Evolutionary conservation across 441 rosid genomes (phyloP).

Genomic region (Flueggea neowawraea): DNA sequence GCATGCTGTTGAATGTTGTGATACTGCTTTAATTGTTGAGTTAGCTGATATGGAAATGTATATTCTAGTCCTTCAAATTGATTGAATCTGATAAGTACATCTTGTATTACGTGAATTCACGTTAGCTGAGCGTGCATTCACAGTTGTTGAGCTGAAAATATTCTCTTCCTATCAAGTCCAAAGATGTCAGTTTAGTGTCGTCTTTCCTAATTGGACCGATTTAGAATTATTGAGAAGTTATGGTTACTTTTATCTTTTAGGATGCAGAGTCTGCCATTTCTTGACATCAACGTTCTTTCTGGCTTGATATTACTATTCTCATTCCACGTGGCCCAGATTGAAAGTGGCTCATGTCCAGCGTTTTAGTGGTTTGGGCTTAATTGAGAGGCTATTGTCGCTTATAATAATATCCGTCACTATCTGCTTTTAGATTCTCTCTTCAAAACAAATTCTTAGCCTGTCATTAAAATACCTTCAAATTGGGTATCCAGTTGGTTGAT

Average conservation of each 20-base stretch:
- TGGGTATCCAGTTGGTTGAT: too few species aligned
- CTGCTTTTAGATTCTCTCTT: not conserved
- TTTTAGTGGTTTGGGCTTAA: slow-evolving; percentile 10
- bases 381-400: not conserved
- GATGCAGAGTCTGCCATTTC: not conserved
- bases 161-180: too few species aligned
- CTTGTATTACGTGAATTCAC: too few species aligned
- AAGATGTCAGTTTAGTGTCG: too few species aligned
- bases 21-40: not conserved
- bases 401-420: not conserved
- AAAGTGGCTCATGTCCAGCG: not conserved
- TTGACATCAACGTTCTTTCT: not conserved
- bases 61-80: too few species aligned
- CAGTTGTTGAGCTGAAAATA: too few species aligned
- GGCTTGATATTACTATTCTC: not conserved
- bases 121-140: too few species aligned
- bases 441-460: too few species aligned
- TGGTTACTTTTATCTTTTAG: too few species aligned
- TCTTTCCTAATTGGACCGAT: not conserved
- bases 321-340: not conserved
- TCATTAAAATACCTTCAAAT: not conserved
- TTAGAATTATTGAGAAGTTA: too few species aligned
- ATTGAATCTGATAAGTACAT: too few species aligned
- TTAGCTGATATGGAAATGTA: not conserved
- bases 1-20: not conserved